These are phyloP conservation scores for Fremontodendron californicum DNA, from an alignment of 345 rosid species.

Conservation along the genomic window DNA sequence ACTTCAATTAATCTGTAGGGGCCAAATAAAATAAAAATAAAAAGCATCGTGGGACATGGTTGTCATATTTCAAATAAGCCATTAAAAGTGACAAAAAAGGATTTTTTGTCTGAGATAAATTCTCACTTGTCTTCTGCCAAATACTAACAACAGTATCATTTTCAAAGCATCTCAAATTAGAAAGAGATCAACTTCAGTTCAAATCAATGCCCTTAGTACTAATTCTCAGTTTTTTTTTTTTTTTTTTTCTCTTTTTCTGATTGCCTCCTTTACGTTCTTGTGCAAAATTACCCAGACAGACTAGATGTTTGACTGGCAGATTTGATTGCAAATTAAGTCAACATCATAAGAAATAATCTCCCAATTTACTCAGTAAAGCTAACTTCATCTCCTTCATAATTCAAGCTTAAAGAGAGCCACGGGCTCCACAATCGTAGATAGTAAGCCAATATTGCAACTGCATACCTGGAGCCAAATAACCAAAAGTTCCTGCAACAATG, in stretches of 20 bases:
- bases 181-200: background rate
- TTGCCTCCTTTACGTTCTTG: background rate
- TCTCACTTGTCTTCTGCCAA: background rate
- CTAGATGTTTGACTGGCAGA: background rate
- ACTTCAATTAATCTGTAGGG: background rate
- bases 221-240: background rate
- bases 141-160: background rate
- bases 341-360: background rate
- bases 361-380: background rate
- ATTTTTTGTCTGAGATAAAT: background rate
- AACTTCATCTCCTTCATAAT: background rate
- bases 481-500: slow-evolving; percentile 98
- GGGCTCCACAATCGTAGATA: background rate
- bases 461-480: slow-evolving; percentile 97
- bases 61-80: background rate
- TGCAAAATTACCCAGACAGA: background rate
- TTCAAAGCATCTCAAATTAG: background rate
- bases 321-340: background rate
- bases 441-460: slow-evolving; percentile 4
- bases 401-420: background rate
- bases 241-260: background rate
- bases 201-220: background rate
- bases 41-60: background rate
- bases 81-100: background rate
- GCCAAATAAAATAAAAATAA: background rate